Conservation (phyloP, 2,329 filamentous ascomycete genomes). For the Lasiodiplodia sp. region DNA sequence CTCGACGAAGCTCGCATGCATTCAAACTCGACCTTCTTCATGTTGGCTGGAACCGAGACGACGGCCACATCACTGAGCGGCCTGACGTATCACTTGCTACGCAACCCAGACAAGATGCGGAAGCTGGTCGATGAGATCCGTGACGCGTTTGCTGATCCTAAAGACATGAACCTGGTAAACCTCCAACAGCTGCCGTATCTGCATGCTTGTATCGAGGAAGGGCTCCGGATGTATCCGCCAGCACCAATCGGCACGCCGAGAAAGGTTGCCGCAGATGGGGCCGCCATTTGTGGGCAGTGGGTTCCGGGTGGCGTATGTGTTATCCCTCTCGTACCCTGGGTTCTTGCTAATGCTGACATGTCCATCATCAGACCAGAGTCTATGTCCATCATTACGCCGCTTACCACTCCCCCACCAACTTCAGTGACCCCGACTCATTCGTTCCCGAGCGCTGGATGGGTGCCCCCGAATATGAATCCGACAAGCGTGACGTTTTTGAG, state of each 20-base stretch:
- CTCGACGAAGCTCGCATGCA: too few species aligned
- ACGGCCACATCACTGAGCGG: too few species aligned
- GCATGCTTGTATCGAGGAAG: conserved; percentile 52
- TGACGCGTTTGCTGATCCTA: conserved; percentile 34
- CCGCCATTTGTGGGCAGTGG: conserved; percentile 44
- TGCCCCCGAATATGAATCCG: conserved; percentile 37
- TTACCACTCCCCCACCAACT: conserved; percentile 38
- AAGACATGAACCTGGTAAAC: conserved; percentile 45
- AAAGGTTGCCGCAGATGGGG: conserved; percentile 44
- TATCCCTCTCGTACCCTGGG: not conserved
- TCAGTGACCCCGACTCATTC: conserved; percentile 46
- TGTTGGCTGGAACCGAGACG: too few species aligned
- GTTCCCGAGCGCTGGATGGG: conserved; percentile 52
- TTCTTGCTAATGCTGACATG: not conserved
- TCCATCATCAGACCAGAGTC: conserved; percentile 22
- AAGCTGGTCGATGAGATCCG: conserved; percentile 43
- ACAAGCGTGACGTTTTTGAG: conserved; percentile 47
- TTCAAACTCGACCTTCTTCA: too few species aligned
- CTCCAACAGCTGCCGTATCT: conserved; percentile 44
- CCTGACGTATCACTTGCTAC: conserved; percentile 44
- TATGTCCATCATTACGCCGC: conserved; percentile 25
- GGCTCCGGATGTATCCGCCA: conserved; percentile 52
- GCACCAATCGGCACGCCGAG: conserved; percentile 45
- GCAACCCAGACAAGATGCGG: conserved; percentile 35
- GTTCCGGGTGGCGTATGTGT: conserved; percentile 42